Evolutionary conservation across 1,284 basidiomycete species (phyloP), one percentile per base, ranked within the genome.

Genomic region (Ceratobasidium sp.): DNA sequence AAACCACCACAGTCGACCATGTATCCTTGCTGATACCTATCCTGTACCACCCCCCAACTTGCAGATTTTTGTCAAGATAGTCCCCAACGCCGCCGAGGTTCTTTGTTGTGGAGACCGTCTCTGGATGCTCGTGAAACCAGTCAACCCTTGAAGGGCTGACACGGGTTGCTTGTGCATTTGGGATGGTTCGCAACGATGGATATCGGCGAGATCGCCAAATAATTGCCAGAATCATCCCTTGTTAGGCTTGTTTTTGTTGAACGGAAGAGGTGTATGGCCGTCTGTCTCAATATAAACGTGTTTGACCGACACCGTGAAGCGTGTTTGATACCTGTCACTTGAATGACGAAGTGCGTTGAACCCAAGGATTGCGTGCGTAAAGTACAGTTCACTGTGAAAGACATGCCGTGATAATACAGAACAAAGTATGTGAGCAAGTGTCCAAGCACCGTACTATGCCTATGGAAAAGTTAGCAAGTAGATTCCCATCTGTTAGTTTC

Each of bases 51-150:
- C 16, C 51, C 16, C 24, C 24, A 53, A n/a, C 19, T 24, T 37
- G 54, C 54, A 58, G 54, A 58, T 58, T 34, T 58, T 58, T 58
- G 54, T 58, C 54, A 31, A 58, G 54, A 53, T 53, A 53, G 51
- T 53, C 51, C 24, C 16, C 19, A 27, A 7, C 51, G 51, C 54
- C 54, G 54, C 27, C 54, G 54, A 16, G 7, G 48, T 49, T 58
- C 19, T 4, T 37, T 24, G 29, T 16, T 6, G 39, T 41, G 6
- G 39, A 41, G n/a, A n/a, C n/a, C 39, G 13, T 41, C 39, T 41
- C 7, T 13, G 39, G 13, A 7, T 41, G 39, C 13, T 41, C 39
- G 7, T 41, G 39, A 13, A 41, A 13, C 13, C 13, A n/a, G 39
- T 41, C 39, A 6, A 41, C 39, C 39, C 39, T 54, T 27, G 51